Conservation (phyloP, 176 grass and related monocot genomes). For the Cenchrus americanus region DNA sequence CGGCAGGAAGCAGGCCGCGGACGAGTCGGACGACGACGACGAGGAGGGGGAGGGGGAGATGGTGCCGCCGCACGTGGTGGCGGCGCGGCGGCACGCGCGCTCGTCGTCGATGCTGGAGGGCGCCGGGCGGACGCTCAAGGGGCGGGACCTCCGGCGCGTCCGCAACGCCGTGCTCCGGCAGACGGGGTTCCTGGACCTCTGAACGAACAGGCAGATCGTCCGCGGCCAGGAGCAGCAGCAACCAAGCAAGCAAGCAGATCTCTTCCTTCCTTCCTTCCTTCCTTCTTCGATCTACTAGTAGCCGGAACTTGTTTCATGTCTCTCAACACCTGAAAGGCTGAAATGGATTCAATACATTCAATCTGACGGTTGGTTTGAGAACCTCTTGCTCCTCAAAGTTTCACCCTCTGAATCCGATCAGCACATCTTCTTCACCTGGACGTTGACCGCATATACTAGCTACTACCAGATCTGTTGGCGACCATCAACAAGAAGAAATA, state of each 20-base stretch:
- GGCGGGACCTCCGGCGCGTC: slow-evolving; percentile 58
- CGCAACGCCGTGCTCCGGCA: slow-evolving; percentile 65
- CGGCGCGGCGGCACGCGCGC: slow-evolving; percentile 52
- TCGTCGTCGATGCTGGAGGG: slow-evolving; percentile 69
- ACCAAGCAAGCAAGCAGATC: not conserved
- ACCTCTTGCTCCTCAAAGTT: not conserved
- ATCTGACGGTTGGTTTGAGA: slow-evolving; percentile 31
- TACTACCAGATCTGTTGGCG: no score
- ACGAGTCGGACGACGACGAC: slow-evolving; percentile 39
- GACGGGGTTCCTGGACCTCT: slow-evolving; percentile 66
- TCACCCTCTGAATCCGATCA: slow-evolving; percentile 5
- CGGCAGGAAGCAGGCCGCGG: not conserved
- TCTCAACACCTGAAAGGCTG: slow-evolving; percentile 17
- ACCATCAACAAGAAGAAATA: no score
- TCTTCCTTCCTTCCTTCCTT: not conserved
- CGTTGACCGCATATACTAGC: not conserved
- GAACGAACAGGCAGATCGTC: slow-evolving; percentile 23
- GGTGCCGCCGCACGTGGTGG: slow-evolving; percentile 65
- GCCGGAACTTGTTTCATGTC: not conserved
- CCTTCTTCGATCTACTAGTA: not conserved
- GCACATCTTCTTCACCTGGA: slow-evolving; percentile 6
- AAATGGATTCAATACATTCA: slow-evolving; percentile 48
- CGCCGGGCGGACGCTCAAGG: slow-evolving; percentile 63
- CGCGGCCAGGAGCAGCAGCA: not conserved
- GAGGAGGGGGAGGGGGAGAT: slow-evolving; percentile 50